A percentile compares a stretch with the other conserved stretches of the same genome.
Evolutionary conservation across 805 yeast species (phyloP).

Genomic region (Cyberlindnera meyerae): DNA sequence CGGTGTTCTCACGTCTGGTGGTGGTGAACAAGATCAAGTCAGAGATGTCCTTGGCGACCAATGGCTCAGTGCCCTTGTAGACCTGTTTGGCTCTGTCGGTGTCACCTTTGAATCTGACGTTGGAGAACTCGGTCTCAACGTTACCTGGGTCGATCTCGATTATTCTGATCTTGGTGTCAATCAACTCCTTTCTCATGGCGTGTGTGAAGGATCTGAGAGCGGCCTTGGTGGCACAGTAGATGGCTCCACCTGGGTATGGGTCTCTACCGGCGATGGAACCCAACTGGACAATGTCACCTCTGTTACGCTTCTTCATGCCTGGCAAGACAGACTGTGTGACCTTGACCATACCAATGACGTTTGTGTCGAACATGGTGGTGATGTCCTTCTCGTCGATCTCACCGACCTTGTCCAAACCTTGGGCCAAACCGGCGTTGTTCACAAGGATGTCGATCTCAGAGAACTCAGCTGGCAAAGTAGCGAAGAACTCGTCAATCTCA

Average conservation of each 20-base stretch:
- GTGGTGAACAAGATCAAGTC: conserved; percentile 40
- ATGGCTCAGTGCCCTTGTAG: conserved; percentile 52
- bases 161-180: conserved; percentile 61
- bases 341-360: conserved; percentile 80
- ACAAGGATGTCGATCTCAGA: conserved; percentile 58
- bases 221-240: conserved; percentile 73
- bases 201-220: conserved; percentile 71
- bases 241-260: conserved; percentile 74
- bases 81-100: conserved; percentile 47
- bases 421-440: conserved; percentile 76
- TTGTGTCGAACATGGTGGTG: conserved; percentile 75
- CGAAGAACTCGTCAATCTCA: conserved; percentile 46
- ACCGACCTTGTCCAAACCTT: conserved; percentile 78
- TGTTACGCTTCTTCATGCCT: conserved; percentile 61
- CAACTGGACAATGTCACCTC: conserved; percentile 68
- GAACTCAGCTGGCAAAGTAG: conserved; percentile 50
- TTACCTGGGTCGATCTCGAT: conserved; percentile 66
- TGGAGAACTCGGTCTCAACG: conserved; percentile 64
- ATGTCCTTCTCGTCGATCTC: conserved; percentile 60
- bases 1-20: conserved; percentile 54
- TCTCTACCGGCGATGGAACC: conserved; percentile 84
- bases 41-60: conserved; percentile 47
- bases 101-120: conserved; percentile 58
- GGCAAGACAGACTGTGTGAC: conserved; percentile 76
- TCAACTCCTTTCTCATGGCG: conserved; percentile 67